Percentiles rank a stretch among this genome's conserved stretches.
These are phyloP conservation scores for Violaceomyces palustris DNA, from an alignment of 1,284 basidiomycete species.

Conservation along the genomic window DNA sequence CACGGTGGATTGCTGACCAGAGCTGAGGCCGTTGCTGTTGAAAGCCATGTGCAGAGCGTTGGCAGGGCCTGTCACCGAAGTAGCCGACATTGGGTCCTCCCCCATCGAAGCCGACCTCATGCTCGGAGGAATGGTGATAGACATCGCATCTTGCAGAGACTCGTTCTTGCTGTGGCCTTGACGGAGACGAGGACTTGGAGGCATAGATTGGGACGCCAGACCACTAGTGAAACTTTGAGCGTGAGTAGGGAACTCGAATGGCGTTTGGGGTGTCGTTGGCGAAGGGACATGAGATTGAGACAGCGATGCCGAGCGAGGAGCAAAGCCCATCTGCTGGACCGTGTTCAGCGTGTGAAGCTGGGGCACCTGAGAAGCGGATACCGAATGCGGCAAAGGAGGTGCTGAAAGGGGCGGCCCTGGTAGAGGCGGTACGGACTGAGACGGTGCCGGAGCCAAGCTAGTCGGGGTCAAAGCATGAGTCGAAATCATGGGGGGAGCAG, in stretches of 20 bases:
- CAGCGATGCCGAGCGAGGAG: too few relatives aligned
- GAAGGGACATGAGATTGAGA: too few relatives aligned
- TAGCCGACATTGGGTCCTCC: too few relatives aligned
- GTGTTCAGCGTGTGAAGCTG: too few relatives aligned
- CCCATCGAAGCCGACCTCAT: too few relatives aligned
- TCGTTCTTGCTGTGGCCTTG: constrained; percentile 17
- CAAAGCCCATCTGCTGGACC: too few relatives aligned
- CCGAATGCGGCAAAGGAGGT: too few relatives aligned
- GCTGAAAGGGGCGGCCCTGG: too few relatives aligned
- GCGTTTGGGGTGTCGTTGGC: constrained; percentile 25
- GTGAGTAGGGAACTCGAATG: constrained; percentile 22
- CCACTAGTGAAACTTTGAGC: constrained; percentile 4
- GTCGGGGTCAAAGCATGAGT: neutral
- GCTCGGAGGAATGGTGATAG: constrained; percentile 9
- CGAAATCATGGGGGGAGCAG: constrained; percentile 9
- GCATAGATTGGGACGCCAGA: constrained; percentile 5
- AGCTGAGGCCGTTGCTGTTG: constrained; percentile 12
- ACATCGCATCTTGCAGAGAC: constrained; percentile 33
- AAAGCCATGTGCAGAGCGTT: constrained; percentile 30
- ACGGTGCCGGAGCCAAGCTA: too few relatives aligned
- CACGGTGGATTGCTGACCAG: constrained; percentile 16
- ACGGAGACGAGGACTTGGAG: constrained; percentile 14
- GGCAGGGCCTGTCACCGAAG: too few relatives aligned
- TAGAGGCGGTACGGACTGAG: too few relatives aligned
- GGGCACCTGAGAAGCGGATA: too few relatives aligned